These are phyloP conservation scores for Annulohypoxylon moriforme DNA, from an alignment of 495 filamentous ascomycete species.

Conservation along the genomic window DNA sequence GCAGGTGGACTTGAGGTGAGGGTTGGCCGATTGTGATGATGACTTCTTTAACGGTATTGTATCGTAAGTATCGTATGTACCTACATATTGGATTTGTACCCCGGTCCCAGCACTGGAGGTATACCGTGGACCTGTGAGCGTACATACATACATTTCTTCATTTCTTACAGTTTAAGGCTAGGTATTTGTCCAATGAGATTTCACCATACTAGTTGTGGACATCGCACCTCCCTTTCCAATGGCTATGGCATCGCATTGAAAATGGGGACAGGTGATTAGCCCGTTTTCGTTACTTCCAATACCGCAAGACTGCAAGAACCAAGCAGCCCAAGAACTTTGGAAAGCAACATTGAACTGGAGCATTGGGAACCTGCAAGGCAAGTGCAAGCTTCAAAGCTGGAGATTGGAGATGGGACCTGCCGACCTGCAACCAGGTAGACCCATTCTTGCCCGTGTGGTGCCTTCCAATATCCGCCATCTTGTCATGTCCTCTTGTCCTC, in stretches of 20 bases:
- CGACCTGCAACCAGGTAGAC: not conserved
- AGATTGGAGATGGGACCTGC: conserved; percentile 2
- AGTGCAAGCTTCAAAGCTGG: not conserved
- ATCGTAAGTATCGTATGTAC: conserved; percentile 33
- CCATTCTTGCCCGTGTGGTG: conserved; percentile 8
- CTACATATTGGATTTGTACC: not conserved
- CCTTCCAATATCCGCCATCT: not conserved
- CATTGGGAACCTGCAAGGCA: conserved; percentile 1
- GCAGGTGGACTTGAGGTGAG: conserved; percentile 22
- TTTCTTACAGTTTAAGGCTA: conserved; percentile 1
- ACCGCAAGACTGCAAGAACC: too few relatives aligned
- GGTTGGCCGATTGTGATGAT: conserved; percentile 34
- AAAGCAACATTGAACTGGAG: not conserved
- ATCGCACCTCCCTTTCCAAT: conserved; percentile 21
- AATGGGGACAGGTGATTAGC: conserved; percentile 33
- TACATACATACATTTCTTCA: conserved; percentile 1
- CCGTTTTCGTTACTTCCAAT: conserved; percentile 32
- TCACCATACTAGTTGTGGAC: conserved; percentile 24
- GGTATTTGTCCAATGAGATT: conserved; percentile 33
- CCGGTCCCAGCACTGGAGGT: not conserved
- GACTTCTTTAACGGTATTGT: conserved; percentile 30
- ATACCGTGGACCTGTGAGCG: not conserved
- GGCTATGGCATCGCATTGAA: conserved; percentile 31
- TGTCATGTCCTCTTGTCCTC: not conserved
- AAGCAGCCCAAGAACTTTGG: not conserved